Evolutionary conservation across 2,329 filamentous ascomycete genomes (phyloP).

Genomic region (Xylariaceae sp.): DNA sequence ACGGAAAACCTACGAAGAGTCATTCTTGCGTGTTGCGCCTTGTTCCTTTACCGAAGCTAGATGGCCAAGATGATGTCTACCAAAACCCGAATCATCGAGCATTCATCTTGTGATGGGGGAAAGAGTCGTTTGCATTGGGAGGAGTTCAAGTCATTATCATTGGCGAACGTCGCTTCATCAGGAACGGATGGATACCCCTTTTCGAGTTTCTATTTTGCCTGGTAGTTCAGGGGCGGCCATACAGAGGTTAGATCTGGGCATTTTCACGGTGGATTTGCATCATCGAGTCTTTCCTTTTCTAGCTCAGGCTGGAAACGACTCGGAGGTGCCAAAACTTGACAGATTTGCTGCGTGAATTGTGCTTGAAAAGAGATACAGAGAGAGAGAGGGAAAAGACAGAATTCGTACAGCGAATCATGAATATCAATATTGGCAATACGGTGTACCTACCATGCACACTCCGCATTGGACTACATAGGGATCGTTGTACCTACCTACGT

Average conservation of each 20-base stretch:
- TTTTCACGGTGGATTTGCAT: constrained; percentile 5
- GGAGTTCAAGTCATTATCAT: constrained; percentile 15
- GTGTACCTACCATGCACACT: no score
- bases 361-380: not conserved
- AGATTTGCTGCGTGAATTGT: not conserved
- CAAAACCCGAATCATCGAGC: not conserved
- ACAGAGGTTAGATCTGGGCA: constrained; percentile 7
- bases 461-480: not conserved
- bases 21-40: not conserved
- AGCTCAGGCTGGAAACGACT: not conserved
- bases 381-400: no score
- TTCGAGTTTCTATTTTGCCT: constrained; percentile 4
- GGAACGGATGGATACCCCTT: constrained; percentile 18
- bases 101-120: constrained; percentile 6
- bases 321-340: not conserved
- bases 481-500: no score
- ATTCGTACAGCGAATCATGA: not conserved
- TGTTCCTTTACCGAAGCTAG: not conserved
- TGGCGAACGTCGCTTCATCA: not conserved
- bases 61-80: not conserved
- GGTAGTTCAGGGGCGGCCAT: not conserved
- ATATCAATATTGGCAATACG: not conserved
- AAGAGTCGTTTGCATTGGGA: constrained; percentile 15
- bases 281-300: not conserved
- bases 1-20: not conserved